Base-by-base conservation (phyloP, 163 green algal genomes). In the Scenedesmus sp. region DNA sequence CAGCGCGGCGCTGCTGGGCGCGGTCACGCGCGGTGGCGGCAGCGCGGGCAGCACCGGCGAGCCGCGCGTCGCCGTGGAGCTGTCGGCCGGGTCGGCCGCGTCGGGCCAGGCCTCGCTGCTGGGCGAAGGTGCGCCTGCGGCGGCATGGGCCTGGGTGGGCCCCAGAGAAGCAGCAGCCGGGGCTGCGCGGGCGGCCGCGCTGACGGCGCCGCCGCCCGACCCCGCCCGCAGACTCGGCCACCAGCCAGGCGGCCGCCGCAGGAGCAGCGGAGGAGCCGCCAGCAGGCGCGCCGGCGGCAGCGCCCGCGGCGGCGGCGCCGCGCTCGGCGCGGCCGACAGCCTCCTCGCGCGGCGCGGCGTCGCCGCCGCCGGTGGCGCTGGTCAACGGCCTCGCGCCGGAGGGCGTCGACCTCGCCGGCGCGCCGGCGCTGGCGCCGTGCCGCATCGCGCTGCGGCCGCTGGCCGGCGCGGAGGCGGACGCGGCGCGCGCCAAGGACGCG, bases 401-500 rank as follows among this genome's bases (percentile, higher is more conserved):
- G 53, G 84, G 69, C 13, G 87, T 84, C 14, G 83, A 92, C 36
- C 73, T 93, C 48, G 85, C 88, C 57, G 89, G 91, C 36, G 91
- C 93, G 47, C 91, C 93, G 15, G 75, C 93, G 20, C 82, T 93
- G 70, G 81, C 89, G 26, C 78, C 82, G 2, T 92, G 83, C 64
- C 82, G 87, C 18, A 81, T 97, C 6, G 39, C 39, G 26, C 56
- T 75, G 72, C 31, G 29, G 6, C 50, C 76, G 47, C 33, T 60
- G 15, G 71, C 85, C 22, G 26, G 56, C 7, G 26, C 76, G 17
- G n/a, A 63, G 45, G 75, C 63, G 34, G 53, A 45, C 39, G 64
- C 57, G 24, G 64, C 54, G 15, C 54, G 45, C 18, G 31, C 33
- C 6, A 82, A 87, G 67, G 45, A 36, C 7, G 45, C n/a, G 10